phyloP scores from a whole-genome alignment of 1,284 basidiomycete species.

The Heterobasidion parviporum region DNA sequence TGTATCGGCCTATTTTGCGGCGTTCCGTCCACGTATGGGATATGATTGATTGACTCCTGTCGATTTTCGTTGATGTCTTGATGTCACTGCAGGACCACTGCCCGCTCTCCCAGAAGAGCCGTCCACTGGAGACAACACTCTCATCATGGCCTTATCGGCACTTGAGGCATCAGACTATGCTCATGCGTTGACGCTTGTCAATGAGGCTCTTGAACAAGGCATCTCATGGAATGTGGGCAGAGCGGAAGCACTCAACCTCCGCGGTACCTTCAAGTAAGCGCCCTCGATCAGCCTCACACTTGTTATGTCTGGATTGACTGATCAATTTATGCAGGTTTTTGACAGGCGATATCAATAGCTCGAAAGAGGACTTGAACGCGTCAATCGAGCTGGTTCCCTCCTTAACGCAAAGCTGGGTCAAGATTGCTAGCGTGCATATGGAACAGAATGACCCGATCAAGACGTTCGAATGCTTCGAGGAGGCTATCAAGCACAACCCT shows the following conservation, averaged over 20 bases:
- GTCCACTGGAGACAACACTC: slow-evolving; percentile 76
- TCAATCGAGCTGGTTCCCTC: slow-evolving; percentile 69
- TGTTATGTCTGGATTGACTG: neutral
- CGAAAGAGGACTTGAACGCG: slow-evolving; percentile 79
- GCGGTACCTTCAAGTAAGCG: slow-evolving; percentile 88
- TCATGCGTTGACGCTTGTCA: slow-evolving; percentile 75
- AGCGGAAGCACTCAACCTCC: slow-evolving; percentile 88
- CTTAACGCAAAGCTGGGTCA: slow-evolving; percentile 90
- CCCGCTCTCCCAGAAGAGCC: slow-evolving; percentile 75
- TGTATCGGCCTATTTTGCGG: slow-evolving; percentile 93
- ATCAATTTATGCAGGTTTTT: slow-evolving; percentile 57
- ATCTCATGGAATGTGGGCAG: slow-evolving; percentile 72
- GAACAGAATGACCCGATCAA: slow-evolving; percentile 78
- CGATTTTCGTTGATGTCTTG: neutral
- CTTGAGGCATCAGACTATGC: slow-evolving; percentile 83
- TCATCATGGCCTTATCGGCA: slow-evolving; percentile 77
- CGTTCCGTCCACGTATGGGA: slow-evolving; percentile 80
- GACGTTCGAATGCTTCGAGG: slow-evolving; percentile 89
- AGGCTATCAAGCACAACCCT: slow-evolving; percentile 78
- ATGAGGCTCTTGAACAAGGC: slow-evolving; percentile 85
- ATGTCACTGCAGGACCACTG: slow-evolving; percentile 41
- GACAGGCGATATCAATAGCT: slow-evolving; percentile 77
- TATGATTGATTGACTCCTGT: slow-evolving; percentile 5
- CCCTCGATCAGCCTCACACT: neutral
- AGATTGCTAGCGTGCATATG: slow-evolving; percentile 97